Conservation (phyloP, 75 land plant species). For the Azolla pinnata region DNA sequence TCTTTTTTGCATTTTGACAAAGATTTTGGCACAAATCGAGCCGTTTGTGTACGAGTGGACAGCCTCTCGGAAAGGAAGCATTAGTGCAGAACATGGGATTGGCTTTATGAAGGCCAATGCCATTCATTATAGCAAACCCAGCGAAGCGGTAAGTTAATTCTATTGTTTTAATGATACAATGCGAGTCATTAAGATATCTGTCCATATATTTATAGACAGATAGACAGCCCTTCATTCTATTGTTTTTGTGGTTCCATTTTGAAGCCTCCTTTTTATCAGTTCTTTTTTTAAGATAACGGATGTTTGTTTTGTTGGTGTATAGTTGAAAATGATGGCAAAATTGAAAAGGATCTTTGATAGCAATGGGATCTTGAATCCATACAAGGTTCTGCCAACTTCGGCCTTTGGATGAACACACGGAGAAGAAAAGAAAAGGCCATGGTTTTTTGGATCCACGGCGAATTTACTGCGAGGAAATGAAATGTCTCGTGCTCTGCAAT, state of each 20-base stretch:
- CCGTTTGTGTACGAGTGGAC: slow-evolving; percentile 98
- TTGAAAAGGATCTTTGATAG: slow-evolving; percentile 72
- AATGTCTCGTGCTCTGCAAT: too few species aligned
- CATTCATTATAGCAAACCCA: slow-evolving; percentile 83
- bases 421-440: too few species aligned
- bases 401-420: too few species aligned
- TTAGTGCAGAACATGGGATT: slow-evolving; percentile 97
- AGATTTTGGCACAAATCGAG: slow-evolving; percentile 77
- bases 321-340: slow-evolving; percentile 38
- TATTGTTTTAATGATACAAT: neutral
- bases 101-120: slow-evolving; percentile 95
- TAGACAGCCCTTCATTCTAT: neutral
- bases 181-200: neutral
- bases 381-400: slow-evolving; percentile 68
- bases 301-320: neutral
- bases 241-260: neutral
- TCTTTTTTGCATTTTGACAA: too few species aligned
- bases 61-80: slow-evolving; percentile 67
- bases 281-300: neutral
- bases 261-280: neutral
- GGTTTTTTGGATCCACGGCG: too few species aligned
- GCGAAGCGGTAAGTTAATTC: slow-evolving; percentile 52
- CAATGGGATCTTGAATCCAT: slow-evolving; percentile 82
- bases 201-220: neutral
- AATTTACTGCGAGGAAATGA: too few species aligned